These are phyloP conservation scores for Dactylellina drechsleri DNA, from an alignment of 2,329 filamentous ascomycete genomes.

Conservation along the genomic window DNA sequence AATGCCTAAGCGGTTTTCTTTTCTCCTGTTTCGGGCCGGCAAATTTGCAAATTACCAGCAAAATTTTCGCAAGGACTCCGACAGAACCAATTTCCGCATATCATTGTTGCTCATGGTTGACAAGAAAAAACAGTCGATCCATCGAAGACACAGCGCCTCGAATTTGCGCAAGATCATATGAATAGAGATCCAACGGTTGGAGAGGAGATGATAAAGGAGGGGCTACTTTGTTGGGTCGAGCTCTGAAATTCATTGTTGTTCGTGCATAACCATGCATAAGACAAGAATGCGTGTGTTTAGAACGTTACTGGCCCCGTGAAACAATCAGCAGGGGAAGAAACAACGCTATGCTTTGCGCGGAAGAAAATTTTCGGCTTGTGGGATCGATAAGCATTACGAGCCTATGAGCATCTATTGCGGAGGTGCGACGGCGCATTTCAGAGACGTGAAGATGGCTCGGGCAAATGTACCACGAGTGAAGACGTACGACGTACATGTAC, in stretches of 20 bases:
- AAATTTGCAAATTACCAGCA: slow-evolving; percentile 15
- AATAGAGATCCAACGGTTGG: slow-evolving; percentile 27
- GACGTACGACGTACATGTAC: slow-evolving; percentile 11
- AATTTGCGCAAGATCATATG: slow-evolving; percentile 41
- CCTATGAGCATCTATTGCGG: slow-evolving; percentile 34
- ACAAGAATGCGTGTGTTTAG: slow-evolving; percentile 42
- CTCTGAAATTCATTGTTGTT: slow-evolving; percentile 44
- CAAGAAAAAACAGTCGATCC: slow-evolving; percentile 11
- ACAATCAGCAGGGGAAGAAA: slow-evolving; percentile 48
- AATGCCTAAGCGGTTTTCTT: neutral
- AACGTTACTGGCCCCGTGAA: slow-evolving; percentile 50
- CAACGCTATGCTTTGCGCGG: slow-evolving; percentile 46
- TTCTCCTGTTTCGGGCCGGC: slow-evolving; percentile 52
- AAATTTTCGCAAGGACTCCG: slow-evolving; percentile 30
- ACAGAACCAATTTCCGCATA: slow-evolving; percentile 41
- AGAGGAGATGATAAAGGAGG: slow-evolving; percentile 23
- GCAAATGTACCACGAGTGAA: slow-evolving; percentile 20
- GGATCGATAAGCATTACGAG: slow-evolving; percentile 48
- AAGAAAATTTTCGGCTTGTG: slow-evolving; percentile 38
- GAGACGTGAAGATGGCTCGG: slow-evolving; percentile 32
- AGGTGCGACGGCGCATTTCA: slow-evolving; percentile 46
- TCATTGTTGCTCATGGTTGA: neutral
- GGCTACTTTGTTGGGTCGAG: slow-evolving; percentile 38
- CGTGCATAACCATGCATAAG: slow-evolving; percentile 54
- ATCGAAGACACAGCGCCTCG: no score